These are phyloP conservation scores for Globisporangium spiculum DNA, from an alignment of 352 stramenopile species.

Conservation along the genomic window DNA sequence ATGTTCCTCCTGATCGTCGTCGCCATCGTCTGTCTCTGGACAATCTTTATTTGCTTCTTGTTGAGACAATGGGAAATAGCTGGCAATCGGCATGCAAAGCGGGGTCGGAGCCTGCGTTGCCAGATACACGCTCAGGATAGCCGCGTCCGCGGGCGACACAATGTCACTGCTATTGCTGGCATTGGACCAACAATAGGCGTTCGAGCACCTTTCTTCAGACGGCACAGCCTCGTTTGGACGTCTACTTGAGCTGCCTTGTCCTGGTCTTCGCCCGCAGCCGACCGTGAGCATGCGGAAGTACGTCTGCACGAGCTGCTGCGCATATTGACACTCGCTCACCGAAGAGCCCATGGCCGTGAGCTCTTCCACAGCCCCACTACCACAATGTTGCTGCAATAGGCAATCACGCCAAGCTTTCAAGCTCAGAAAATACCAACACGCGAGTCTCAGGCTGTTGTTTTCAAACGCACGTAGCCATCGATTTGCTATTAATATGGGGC, in stretches of 20 bases:
- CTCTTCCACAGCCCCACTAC: background rate
- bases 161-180: background rate
- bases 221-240: background rate
- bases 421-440: background rate
- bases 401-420: background rate
- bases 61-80: background rate
- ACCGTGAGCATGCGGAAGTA: slow-evolving; percentile 68
- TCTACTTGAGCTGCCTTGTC: background rate
- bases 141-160: slow-evolving; percentile 35
- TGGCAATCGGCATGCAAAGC: slow-evolving; percentile 32
- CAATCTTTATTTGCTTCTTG: slow-evolving; percentile 13
- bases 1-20: background rate
- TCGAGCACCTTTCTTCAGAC: slow-evolving; percentile 25
- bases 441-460: background rate
- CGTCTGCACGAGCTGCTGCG: slow-evolving; percentile 44
- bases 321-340: slow-evolving; percentile 29
- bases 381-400: background rate
- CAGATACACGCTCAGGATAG: slow-evolving; percentile 45
- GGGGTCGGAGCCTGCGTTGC: slow-evolving; percentile 38
- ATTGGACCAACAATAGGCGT: slow-evolving; percentile 39
- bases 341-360: background rate
- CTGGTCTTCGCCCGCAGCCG: slow-evolving; percentile 26
- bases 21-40: slow-evolving; percentile 15
- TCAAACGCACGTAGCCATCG: background rate
- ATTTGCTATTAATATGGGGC: slow-evolving; percentile 7